Base-by-base conservation (phyloP, 805 yeast genomes). In the Grigorovia yakushimaensis region DNA sequence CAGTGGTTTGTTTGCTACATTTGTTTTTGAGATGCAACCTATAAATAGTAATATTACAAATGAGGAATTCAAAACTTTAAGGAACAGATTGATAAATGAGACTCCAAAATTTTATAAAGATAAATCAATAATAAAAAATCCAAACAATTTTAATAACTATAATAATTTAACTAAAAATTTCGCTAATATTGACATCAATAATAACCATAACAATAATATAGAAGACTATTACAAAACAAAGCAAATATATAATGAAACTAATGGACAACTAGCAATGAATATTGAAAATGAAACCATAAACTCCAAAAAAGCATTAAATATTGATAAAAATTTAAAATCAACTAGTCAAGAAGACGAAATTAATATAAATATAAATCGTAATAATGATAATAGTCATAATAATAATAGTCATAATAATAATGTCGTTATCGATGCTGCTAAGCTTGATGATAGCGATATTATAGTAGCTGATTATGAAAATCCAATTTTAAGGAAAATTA, bases 401-500 rank as follows among this genome's bases (percentile, higher is more conserved):
- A n/a, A n/a, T n/a, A n/a, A n/a, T n/a, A n/a, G n/a, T n/a, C n/a
- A n/a, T n/a, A n/a, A 33, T 15, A 30, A 11, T 10, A 27, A 10
- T 19, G 30, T 35, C 22, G 23, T 24, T 27, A 38, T 24, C 48
- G 27, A 37, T 47, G 48, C 36, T 47, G 15, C 21, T 22, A 30
- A 33, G 5, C 6, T 39, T 23, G 18, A n/a, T 39, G 33, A 37
- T 7, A 22, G 22, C n/a, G 15, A 18, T 20, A 15, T 15, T 10
- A 35, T n/a, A 42, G 35, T 60, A 18, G 64, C 65, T 7, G 54
- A 51, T 42, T 63, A 53, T 48, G 67, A 63, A 51, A 63, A 56
- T 45, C 66, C 66, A 13, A 54, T 57, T 6, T 44, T 66, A 21
- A 41, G 49, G 6, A 56, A 58, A 41, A 54, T 69, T 23, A 63